phyloP scores from a whole-genome alignment of 2,329 filamentous ascomycete species.

The Microcera coccophila region DNA sequence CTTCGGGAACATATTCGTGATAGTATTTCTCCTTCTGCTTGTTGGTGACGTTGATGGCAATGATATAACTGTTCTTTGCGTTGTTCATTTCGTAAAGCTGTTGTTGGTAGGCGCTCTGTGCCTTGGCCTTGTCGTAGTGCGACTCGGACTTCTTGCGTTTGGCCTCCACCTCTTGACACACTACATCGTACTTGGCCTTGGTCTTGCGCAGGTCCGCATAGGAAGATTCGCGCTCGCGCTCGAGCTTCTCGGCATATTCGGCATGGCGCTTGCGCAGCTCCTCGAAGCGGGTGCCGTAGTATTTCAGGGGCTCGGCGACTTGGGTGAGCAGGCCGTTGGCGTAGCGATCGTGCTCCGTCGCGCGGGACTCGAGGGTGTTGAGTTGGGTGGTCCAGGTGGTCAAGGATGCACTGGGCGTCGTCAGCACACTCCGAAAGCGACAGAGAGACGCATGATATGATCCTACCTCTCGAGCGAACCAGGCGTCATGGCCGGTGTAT shows the following conservation, averaged over 20 bases:
- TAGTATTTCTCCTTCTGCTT: slow-evolving; percentile 98
- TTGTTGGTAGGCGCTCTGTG: slow-evolving; percentile 85
- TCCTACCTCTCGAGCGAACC: slow-evolving; percentile 82
- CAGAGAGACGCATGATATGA: slow-evolving; percentile 1
- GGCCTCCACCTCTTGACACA: slow-evolving; percentile 91
- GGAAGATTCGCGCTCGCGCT: slow-evolving; percentile 80
- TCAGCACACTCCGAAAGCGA: slow-evolving; percentile 17
- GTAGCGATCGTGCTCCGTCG: slow-evolving; percentile 83
- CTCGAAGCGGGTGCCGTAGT: slow-evolving; percentile 71
- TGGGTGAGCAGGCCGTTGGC: slow-evolving; percentile 72
- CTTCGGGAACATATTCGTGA: slow-evolving; percentile 90
- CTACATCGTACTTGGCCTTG: slow-evolving; percentile 88
- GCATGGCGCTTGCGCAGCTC: slow-evolving; percentile 87
- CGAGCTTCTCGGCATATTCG: slow-evolving; percentile 83
- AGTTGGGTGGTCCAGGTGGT: slow-evolving; percentile 97
- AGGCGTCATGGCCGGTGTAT: slow-evolving; percentile 87
- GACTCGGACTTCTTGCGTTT: slow-evolving; percentile 92
- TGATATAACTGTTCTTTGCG: slow-evolving; percentile 95
- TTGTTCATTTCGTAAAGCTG: slow-evolving; percentile 96
- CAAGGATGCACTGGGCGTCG: slow-evolving; percentile 68
- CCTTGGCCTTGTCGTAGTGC: slow-evolving; percentile 91
- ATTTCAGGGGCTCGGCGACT: slow-evolving; percentile 82
- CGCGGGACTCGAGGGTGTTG: slow-evolving; percentile 80
- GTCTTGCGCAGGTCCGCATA: slow-evolving; percentile 84
- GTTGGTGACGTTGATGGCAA: slow-evolving; percentile 93